Evolutionary conservation across 441 rosid genomes (phyloP), one percentile per base, ranked within the genome.

Genomic region (Pelargonium myrrhifolium): DNA sequence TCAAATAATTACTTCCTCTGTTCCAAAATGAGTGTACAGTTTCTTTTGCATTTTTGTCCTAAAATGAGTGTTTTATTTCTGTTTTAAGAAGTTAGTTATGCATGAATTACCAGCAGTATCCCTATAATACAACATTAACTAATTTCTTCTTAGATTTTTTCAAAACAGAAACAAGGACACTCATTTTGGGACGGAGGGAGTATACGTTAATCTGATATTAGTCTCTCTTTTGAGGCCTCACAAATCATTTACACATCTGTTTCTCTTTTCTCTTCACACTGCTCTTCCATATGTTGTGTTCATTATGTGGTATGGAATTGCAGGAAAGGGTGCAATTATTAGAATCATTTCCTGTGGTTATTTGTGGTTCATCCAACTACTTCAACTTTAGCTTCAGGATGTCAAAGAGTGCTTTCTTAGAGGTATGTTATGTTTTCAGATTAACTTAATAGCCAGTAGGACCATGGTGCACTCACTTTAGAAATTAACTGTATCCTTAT

Each of bases 311-410:
- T 39, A 62, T 74, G 56, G 71, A 56, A 37, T 61, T 72, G 74
- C 90, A 93, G 97, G 92, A 83, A 74, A 85, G 77, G 77, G 9
- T 72, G 76, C 80, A 79, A 17, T 83, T 75, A 65, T 77, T 68
- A 70, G 83, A 83, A 70, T 65, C 75, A 67, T 89, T 89, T 76
- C 96, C 94, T 18, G 86, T 87, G 53, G 89, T 85, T 20, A 76
- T 92, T 70, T 85, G 86, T 69, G 84, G 82, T 79, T 69, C 83
- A 65, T 79, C 79, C 55, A 73, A 83, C 63, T 74, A 62, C 53
- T 51, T 83, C 60, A 93, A 93, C 80, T 80, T 89, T 80, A 82
- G 88, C 71, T 91, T 82, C 78, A 88, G 90, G 68, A 82, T 93
- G 77, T 72, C 86, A 47, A 80, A 77, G 71, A 79, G 70, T 79